Conservation (phyloP, 2,329 filamentous ascomycete genomes). For the Venturia nashicola region DNA sequence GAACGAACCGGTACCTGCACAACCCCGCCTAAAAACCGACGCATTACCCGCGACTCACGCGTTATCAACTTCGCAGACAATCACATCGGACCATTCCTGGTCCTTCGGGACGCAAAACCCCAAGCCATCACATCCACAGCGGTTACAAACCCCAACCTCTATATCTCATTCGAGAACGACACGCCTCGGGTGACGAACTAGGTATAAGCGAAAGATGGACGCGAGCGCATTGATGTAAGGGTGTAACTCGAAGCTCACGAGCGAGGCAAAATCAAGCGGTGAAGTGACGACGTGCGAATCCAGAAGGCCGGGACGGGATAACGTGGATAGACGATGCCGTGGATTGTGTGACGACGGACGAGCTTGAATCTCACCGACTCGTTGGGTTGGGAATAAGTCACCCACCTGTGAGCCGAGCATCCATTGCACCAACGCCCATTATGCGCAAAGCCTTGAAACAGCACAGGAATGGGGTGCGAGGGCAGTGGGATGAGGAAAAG, state of each 20-base stretch:
- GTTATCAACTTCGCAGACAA: background rate
- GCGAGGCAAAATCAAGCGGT: background rate
- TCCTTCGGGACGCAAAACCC: background rate
- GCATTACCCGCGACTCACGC: background rate
- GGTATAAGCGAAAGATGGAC: background rate
- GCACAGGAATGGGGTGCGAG: no score
- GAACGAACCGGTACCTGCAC: background rate
- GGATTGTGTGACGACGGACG: no score
- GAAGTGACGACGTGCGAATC: background rate
- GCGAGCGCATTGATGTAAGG: background rate
- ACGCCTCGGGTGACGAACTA: background rate
- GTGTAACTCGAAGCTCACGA: background rate
- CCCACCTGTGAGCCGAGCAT: no score
- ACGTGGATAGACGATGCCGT: background rate
- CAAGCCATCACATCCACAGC: background rate
- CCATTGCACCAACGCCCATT: no score
- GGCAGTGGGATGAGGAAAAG: background rate
- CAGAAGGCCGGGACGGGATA: background rate
- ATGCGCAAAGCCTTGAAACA: no score
- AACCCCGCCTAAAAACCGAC: background rate
- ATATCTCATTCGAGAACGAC: background rate
- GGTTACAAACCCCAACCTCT: background rate
- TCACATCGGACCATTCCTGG: background rate
- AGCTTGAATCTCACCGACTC: no score
- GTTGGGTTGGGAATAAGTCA: no score